These are phyloP conservation scores for Leccinum longicurvipes DNA, from an alignment of 768 basidiomycete species.

Conservation along the genomic window DNA sequence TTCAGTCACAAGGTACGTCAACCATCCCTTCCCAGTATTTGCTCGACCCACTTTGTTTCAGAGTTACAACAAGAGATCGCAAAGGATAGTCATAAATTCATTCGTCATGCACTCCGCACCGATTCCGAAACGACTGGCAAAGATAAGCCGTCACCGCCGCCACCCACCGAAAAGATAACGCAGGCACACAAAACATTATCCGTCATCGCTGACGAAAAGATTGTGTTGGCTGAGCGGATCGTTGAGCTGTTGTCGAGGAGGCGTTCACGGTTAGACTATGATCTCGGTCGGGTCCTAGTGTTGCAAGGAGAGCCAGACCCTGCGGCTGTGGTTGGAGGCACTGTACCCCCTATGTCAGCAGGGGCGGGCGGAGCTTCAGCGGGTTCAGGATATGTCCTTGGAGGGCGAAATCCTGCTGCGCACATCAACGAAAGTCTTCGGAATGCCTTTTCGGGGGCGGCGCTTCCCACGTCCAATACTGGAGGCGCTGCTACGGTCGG, in stretches of 20 bases:
- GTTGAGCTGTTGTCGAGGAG: conserved; percentile 44
- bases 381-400: conserved; percentile 30
- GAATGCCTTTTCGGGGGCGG: conserved; percentile 32
- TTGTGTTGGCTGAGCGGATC: conserved; percentile 41
- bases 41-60: conserved; percentile 9
- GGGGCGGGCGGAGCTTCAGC: conserved; percentile 6
- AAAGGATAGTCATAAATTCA: conserved; percentile 41
- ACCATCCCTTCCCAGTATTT: background rate
- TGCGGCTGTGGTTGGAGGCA: conserved; percentile 30
- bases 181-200: conserved; percentile 26
- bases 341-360: conserved; percentile 22
- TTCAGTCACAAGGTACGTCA: conserved; percentile 38
- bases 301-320: conserved; percentile 43
- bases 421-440: conserved; percentile 40
- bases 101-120: conserved; percentile 40
- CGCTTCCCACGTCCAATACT: conserved; percentile 18
- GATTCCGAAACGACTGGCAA: conserved; percentile 27
- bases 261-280: conserved; percentile 45
- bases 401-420: conserved; percentile 37
- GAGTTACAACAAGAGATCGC: conserved; percentile 44
- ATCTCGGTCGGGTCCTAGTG: conserved; percentile 41
- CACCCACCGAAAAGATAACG: conserved; percentile 31
- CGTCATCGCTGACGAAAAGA: conserved; percentile 42
- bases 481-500: conserved; percentile 4
- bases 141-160: conserved; percentile 29